A percentile compares a stretch with the other conserved stretches of the same genome.
Evolutionary conservation across 2,329 filamentous ascomycete species (phyloP).

Genomic region (Aspergillus neotritici): DNA sequence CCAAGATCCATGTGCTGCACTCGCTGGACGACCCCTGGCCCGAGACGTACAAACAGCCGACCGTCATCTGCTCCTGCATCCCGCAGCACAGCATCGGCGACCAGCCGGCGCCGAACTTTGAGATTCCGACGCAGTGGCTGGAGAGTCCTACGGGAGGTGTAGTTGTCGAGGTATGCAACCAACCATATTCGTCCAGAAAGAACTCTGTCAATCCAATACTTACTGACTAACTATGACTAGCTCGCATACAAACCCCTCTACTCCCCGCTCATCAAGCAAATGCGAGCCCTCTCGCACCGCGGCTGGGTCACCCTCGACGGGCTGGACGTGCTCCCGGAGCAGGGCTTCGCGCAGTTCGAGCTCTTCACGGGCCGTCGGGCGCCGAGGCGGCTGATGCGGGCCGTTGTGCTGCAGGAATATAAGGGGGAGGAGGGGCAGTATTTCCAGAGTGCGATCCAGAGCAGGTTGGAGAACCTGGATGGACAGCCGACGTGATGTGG

Average conservation of each 20-base stretch:
- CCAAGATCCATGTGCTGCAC: constrained; percentile 25
- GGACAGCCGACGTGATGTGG: constrained; percentile 30
- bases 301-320: constrained; percentile 38
- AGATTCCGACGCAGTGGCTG: constrained; percentile 33
- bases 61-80: constrained; percentile 35
- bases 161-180: constrained; percentile 33
- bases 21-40: constrained; percentile 31
- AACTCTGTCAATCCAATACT: background rate
- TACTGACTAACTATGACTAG: constrained; percentile 12
- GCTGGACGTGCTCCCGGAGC: constrained; percentile 36
- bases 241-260: constrained; percentile 38
- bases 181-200: background rate
- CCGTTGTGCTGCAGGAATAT: constrained; percentile 32
- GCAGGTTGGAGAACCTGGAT: constrained; percentile 27
- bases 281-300: constrained; percentile 31
- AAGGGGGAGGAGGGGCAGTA: constrained; percentile 30
- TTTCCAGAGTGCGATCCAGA: constrained; percentile 25
- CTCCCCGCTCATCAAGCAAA: constrained; percentile 33
- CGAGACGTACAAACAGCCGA: constrained; percentile 30
- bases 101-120: constrained; percentile 32
- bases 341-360: constrained; percentile 39
- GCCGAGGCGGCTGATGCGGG: constrained; percentile 34
- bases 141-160: constrained; percentile 37
- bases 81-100: constrained; percentile 33
- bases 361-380: constrained; percentile 36